Evolutionary conservation across 1,139 yeast species (phyloP), one percentile per base, ranked within the genome.

Genomic region (Nakaseomyces sp.): DNA sequence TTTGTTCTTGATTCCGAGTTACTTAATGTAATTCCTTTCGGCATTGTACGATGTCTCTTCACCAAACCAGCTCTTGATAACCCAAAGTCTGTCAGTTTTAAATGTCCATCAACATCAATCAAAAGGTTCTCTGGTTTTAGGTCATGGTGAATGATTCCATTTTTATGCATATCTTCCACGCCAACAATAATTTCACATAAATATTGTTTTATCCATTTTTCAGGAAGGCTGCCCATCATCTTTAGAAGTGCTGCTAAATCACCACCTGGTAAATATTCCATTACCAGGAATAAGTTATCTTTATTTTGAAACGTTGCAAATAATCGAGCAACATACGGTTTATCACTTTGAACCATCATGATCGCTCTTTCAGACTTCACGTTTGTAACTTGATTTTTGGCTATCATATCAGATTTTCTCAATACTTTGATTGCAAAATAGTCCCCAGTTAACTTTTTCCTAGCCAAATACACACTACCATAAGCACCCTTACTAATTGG

Each of bases 401-500:
- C 93, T 51, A 91, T 81, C 97, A 93, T 91, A 63, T 91, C 98
- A 5, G 94, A 76, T 63, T 93, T 93, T 54, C 82, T 85, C 50
- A 93, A 69, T n/a, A 89, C 93, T 61, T 93, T 93, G 48, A 93
- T 88, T 1, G 99, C 98, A 54, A 85, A 93, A 61, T 88, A 85
- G 50, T 93, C 98, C 2, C 97, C 96, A 0, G 97, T 91, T 12
- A 83, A 64, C 54, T 79, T 81, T 54, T 93, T 75, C 50, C 81
- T 77, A 0, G 96, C 91, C 15, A 93, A 69, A 60, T 81, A 91
- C 1, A 93, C 99, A 33, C 95, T 83, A 0, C 98, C 98, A 70
- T 89, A 93, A 0, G 99, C 98, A 26, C 99, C 99, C 59, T 87
- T 86, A 59, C 96, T 85, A 43, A 93, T 88, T 0, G 98, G 96